Evolutionary conservation across 306 rosid species (phyloP), one percentile per base, ranked within the genome.

Genomic region (Herpetospermum pedunculosum): DNA sequence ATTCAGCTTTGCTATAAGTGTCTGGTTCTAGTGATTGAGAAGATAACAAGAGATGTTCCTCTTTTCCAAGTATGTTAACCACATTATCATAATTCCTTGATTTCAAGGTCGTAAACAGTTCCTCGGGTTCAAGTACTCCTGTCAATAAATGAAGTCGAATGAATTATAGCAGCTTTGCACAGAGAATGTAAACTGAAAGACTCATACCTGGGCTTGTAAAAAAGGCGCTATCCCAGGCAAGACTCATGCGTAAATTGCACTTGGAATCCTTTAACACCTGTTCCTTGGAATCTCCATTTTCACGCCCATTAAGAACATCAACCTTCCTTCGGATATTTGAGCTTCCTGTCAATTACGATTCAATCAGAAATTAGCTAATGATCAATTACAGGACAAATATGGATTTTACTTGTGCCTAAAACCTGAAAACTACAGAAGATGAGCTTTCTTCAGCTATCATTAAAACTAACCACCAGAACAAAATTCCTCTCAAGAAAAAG

Each of bases 151-250:
- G 59, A 32, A 29, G 7, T 41, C 10, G 38, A 73, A 14, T 72
- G 43, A 69, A 59, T 44, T 73, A 14, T n/a, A 53, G 70, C 23
- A n/a, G n/a, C n/a, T n/a, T 16, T 59, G 23, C 46, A 46, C 3
- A 12, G 68, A 8, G 70, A 12, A 35, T 30, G 35, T 19, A 53
- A 10, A 28, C 48, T 25, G 41, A 9, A 43, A 34, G 13, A 26
- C 55, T 11, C 43, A 12, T 75, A 89, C 92, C 92, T 54, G 87
- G 82, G 79, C 83, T 81, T 6, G 90, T 82, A 79, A 86, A 82
- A 75, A 89, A 90, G 49, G 96, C 90, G 76, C 75, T 78, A 79
- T 90, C 96, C 92, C 96, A 90, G 73, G 96, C 92, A 76, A 90
- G 86, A 76, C 92, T 90, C 68, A 70, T 83, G 21, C 96, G 85